A percentile compares a stretch with the other conserved stretches of the same genome.
phyloP scores from a whole-genome alignment of 345 rosid genomes.

The Firmiana major region DNA sequence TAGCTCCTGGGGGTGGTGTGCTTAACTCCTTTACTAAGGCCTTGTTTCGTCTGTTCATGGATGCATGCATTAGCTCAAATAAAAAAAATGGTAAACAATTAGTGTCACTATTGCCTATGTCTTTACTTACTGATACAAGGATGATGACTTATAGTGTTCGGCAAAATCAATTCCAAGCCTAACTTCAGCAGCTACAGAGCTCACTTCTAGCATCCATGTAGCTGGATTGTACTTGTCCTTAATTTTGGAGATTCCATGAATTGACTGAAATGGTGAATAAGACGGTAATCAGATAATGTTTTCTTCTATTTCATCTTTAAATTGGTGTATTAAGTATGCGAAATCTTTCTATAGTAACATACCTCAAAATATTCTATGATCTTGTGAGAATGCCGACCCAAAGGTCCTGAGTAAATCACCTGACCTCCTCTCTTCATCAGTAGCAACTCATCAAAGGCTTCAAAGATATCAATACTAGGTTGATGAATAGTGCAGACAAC shows the following conservation, averaged over 20 bases:
- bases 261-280: conserved; percentile 29
- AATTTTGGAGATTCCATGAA: conserved; percentile 58
- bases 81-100: neutral
- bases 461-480: conserved; percentile 84
- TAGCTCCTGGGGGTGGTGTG: conserved; percentile 45
- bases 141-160: conserved; percentile 51
- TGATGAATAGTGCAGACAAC: conserved; percentile 90
- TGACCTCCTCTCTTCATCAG: conserved; percentile 92
- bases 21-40: conserved; percentile 51
- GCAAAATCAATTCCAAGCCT: conserved; percentile 70
- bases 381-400: conserved; percentile 60
- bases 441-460: conserved; percentile 80
- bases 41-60: conserved; percentile 48
- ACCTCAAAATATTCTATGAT: conserved; percentile 80
- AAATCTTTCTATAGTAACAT: neutral
- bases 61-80: neutral
- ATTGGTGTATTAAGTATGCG: too few species aligned
- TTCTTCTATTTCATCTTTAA: neutral
- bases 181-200: conserved; percentile 64
- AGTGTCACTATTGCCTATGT: neutral
- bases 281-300: conserved; percentile 2
- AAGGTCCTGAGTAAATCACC: conserved; percentile 67
- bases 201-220: conserved; percentile 91
- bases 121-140: conserved; percentile 61
- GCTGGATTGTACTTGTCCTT: conserved; percentile 79